These are phyloP conservation scores for Pythium dissotocum DNA, from an alignment of 352 stramenopile species.

Conservation along the genomic window DNA sequence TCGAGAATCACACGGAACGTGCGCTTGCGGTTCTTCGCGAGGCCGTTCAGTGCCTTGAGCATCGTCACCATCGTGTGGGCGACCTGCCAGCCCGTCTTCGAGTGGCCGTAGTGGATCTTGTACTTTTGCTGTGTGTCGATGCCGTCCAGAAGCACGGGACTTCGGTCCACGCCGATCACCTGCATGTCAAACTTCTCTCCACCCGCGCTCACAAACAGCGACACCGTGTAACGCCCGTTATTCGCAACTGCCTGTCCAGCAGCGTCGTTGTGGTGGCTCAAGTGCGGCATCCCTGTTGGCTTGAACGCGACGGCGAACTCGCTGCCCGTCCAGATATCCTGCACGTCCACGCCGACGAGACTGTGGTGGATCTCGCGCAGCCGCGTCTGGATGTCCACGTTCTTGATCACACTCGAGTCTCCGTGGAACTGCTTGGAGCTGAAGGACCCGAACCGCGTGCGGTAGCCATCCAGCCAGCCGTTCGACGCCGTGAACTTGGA, in stretches of 20 bases:
- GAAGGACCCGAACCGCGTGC: slow-evolving; percentile 81
- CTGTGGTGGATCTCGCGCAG: slow-evolving; percentile 80
- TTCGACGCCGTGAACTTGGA: slow-evolving; percentile 82
- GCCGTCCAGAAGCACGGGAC: slow-evolving; percentile 54
- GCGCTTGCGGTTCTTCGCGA: slow-evolving; percentile 68
- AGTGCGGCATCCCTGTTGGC: slow-evolving; percentile 11
- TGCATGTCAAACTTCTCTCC: slow-evolving; percentile 84
- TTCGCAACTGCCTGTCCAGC: slow-evolving; percentile 6
- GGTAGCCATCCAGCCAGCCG: slow-evolving; percentile 85
- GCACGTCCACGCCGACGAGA: slow-evolving; percentile 52
- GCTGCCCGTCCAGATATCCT: slow-evolving; percentile 80
- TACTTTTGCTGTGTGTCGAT: slow-evolving; percentile 63
- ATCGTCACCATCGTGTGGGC: slow-evolving; percentile 77
- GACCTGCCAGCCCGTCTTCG: slow-evolving; percentile 81
- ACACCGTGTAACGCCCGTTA: slow-evolving; percentile 63
- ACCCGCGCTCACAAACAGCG: slow-evolving; percentile 74
- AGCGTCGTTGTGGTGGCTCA: slow-evolving; percentile 12
- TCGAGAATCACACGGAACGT: slow-evolving; percentile 84
- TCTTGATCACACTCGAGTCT: slow-evolving; percentile 78
- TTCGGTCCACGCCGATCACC: slow-evolving; percentile 72
- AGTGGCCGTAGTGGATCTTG: slow-evolving; percentile 79
- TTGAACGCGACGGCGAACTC: slow-evolving; percentile 80
- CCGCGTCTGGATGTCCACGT: slow-evolving; percentile 83
- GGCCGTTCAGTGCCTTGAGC: slow-evolving; percentile 77
- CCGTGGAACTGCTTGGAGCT: slow-evolving; percentile 65